Evolutionary conservation across 2,329 filamentous ascomycete species (phyloP).

Genomic region (Fusarium sublunatum): DNA sequence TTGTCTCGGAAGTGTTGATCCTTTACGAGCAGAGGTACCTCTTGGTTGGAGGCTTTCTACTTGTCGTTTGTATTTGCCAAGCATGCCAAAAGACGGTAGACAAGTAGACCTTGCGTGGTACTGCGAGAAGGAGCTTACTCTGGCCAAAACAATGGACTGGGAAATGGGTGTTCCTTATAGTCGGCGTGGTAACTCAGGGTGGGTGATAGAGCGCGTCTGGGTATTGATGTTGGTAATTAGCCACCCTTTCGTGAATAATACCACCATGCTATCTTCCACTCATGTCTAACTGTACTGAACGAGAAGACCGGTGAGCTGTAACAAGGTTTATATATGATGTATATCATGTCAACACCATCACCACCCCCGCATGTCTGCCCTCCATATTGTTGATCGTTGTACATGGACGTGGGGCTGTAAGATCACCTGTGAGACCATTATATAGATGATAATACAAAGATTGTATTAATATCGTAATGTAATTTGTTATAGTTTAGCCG

Average conservation of each 20-base stretch:
- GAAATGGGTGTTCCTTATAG: slow-evolving; percentile 9
- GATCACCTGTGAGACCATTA: neutral
- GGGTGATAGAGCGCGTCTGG: neutral
- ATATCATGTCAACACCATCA: slow-evolving; percentile 17
- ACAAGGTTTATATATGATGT: slow-evolving; percentile 13
- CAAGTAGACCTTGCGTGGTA: neutral
- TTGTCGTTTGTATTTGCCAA: too few relatives aligned
- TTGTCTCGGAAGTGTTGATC: too few relatives aligned
- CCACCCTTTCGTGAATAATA: slow-evolving; percentile 14
- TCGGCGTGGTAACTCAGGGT: neutral
- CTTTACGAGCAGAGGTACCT: too few relatives aligned
- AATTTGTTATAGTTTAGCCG: too few relatives aligned
- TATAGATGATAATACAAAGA: neutral
- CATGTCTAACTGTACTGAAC: slow-evolving; percentile 2
- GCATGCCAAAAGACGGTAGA: neutral
- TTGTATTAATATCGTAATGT: neutral
- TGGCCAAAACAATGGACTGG: neutral
- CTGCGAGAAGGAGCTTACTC: neutral
- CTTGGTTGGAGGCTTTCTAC: too few relatives aligned
- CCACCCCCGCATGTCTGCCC: slow-evolving; percentile 24
- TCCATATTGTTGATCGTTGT: slow-evolving; percentile 13
- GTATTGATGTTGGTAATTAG: slow-evolving; percentile 3
- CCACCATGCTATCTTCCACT: slow-evolving; percentile 14
- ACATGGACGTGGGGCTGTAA: slow-evolving; percentile 21
- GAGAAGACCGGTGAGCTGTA: slow-evolving; percentile 15